phyloP scores from a whole-genome alignment of 2,329 filamentous ascomycete species.

The Cercospora zeae-maydis region DNA sequence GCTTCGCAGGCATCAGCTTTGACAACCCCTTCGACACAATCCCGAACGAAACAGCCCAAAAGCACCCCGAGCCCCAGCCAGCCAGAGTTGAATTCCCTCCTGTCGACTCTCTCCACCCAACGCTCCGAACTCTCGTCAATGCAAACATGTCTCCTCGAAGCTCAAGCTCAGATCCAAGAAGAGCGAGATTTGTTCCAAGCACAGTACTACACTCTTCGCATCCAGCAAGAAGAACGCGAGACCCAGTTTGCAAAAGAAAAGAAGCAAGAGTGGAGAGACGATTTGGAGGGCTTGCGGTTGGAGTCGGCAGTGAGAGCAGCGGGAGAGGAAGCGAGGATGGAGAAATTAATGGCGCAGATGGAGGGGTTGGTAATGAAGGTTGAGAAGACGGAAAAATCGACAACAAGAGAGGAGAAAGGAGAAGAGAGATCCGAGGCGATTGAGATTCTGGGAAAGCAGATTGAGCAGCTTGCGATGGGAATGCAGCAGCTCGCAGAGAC shows the following conservation, averaged over 20 bases:
- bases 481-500: background rate
- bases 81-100: background rate
- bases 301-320: background rate
- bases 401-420: background rate
- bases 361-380: background rate
- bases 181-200: conserved; percentile 4
- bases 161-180: conserved; percentile 6
- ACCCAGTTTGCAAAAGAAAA: background rate
- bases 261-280: background rate
- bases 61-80: background rate
- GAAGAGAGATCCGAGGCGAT: background rate
- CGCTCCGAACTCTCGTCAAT: background rate
- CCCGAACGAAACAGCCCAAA: background rate
- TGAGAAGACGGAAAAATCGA: background rate
- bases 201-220: conserved; percentile 5
- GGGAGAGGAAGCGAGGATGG: background rate
- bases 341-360: background rate
- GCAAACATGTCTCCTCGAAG: background rate
- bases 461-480: background rate
- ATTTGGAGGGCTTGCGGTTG: background rate
- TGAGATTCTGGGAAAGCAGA: background rate
- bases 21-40: background rate
- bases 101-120: background rate
- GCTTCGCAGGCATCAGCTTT: background rate
- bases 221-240: conserved; percentile 6